These are phyloP conservation scores for Mediolabrus comicus DNA, from an alignment of 108 stramenopile genomes.

Conservation along the genomic window DNA sequence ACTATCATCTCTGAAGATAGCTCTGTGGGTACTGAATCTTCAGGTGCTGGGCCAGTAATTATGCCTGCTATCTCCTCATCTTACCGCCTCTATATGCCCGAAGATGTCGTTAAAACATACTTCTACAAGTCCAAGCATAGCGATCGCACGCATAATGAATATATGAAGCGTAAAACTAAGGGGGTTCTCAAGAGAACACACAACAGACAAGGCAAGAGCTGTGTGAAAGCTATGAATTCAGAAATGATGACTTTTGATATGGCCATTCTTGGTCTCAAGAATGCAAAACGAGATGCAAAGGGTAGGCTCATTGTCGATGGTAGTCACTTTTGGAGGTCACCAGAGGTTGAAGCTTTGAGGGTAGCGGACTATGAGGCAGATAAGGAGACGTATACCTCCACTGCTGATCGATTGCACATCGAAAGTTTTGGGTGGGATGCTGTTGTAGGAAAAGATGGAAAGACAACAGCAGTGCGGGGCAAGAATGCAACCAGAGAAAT, in stretches of 20 bases:
- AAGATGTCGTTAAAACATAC: neutral
- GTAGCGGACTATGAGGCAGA: neutral
- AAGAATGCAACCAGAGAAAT: neutral
- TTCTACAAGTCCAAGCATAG: no score
- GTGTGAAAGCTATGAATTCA: neutral
- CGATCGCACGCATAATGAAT: neutral
- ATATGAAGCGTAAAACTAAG: neutral
- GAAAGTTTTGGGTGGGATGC: neutral
- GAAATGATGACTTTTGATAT: neutral
- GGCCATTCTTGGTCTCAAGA: neutral
- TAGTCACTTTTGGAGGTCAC: neutral
- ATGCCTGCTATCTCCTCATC: neutral
- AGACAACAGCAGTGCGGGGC: neutral
- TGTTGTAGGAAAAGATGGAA: neutral
- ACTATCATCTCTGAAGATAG: neutral
- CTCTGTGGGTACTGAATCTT: neutral
- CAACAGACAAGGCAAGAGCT: neutral
- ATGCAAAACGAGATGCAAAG: neutral
- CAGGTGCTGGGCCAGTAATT: neutral
- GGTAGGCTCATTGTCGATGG: neutral
- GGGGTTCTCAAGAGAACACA: neutral
- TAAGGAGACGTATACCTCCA: neutral
- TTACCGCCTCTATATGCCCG: neutral
- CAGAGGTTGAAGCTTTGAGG: neutral
- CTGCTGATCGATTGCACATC: neutral